Base-by-base conservation (phyloP, 768 basidiomycete genomes). In the Russula emetica region DNA sequence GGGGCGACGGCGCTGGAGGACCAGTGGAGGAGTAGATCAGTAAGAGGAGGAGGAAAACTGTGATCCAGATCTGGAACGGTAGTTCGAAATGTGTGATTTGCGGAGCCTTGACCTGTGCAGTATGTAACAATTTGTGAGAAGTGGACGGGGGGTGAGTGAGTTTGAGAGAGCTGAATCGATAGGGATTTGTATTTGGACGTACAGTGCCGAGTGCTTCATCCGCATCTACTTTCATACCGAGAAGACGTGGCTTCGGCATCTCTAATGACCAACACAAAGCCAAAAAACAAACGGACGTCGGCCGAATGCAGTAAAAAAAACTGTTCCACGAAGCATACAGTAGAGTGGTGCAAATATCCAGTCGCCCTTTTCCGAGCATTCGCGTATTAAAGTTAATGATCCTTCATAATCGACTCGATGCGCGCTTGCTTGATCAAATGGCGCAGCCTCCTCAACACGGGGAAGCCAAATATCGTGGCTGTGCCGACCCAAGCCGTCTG, bases 181-280 rank as follows among this genome's bases (percentile, higher is more conserved):
- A 2, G 38, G 38, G n/a, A n/a, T n/a, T n/a, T n/a, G n/a, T 0
- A 0, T 47, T 49, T 8, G 38, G 38, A 73, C 83, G 28, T 61
- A 87, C 90, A 87, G 89, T 90, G 30, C 91, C 90, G 20, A 93
- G 80, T 1, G 83, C 80, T 71, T 89, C 89, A 70, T 92, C 88
- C 0, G 91, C 88, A 28, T 88, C 78, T 0, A 84, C 84, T 70
- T 90, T 92, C 91, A 92, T 93, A 60, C 83, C 78, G 24, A 92
- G 74, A 26, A 93, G 72, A 10, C 91, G 83, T 3, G 89, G 88
- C n/a, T n/a, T n/a, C n/a, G n/a, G n/a, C n/a, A 50, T 50, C 26
- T 50, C 49, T 40, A 11, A 50, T 50, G 24, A 28, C 14, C 24
- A 26, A n/a, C 11, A 11, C 11, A 34, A 11, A 8, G 7, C 34